Base-by-base conservation (phyloP, 768 basidiomycete species). In the Mycena pura region DNA sequence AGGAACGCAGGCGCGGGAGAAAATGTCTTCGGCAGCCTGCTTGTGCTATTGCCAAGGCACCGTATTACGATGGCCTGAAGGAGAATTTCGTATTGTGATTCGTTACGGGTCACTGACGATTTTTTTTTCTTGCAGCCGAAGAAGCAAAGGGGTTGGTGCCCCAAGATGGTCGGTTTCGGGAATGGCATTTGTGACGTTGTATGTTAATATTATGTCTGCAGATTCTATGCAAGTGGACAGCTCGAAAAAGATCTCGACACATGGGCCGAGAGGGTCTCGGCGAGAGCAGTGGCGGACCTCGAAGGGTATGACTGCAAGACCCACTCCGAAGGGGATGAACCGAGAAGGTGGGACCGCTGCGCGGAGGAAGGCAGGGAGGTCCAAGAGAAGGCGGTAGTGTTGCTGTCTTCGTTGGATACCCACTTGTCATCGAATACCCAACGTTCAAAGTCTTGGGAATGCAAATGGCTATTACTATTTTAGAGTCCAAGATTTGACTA, bases 201-300 rank as follows among this genome's bases (percentile, higher is more conserved):
- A 41, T 64, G 21, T 65, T 36, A 62, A 52, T 24, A 50, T 66
- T 67, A 65, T 67, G 51, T 46, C 57, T 57, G 48, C 65, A 82
- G 87, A 84, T 62, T 74, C 76, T 5, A 89, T 88, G 86, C 76
- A 78, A 51, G 69, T 88, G 39, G 89, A 92, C 49, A 65, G 67
- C 57, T 50, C 76, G 5, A 57, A 58, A 22, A 72, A 71, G 47
- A 80, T 95, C 63, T 95, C 93, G 9, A 96, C 94, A 3, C 92
- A 95, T 68, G 94, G 93, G 13, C 84, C 88, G 3, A 86, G 93
- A 29, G 79, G 82, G 48, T 90, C 91, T 46, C 80, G 94, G 60
- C 81, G 91, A 63, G 93, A 94, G 71, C 81, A 86, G 65, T 96
- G 94, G 94, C 79, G 93, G 71, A 77, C 76, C 56, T 89, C 93